Evolutionary conservation across 768 basidiomycete species (phyloP).

Genomic region (Rossbeevera mucosa): DNA sequence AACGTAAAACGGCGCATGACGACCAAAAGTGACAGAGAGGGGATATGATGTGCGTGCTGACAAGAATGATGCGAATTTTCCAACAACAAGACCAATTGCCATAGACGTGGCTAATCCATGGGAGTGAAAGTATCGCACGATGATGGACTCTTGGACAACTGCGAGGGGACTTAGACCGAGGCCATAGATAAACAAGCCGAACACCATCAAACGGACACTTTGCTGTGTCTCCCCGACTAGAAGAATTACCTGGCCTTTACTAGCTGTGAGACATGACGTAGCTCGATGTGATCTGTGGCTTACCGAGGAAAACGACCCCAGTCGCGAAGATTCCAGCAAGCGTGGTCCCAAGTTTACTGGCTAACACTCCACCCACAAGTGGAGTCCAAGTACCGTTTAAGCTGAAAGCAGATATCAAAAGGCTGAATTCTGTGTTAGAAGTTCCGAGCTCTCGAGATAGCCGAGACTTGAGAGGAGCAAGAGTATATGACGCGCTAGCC

Average conservation of each 20-base stretch:
- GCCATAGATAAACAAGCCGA: conserved; percentile 77
- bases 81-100: conserved; percentile 78
- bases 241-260: conserved; percentile 58
- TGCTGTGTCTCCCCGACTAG: conserved; percentile 59
- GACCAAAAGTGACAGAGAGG: conserved; percentile 61
- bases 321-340: conserved; percentile 70
- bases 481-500: conserved; percentile 61
- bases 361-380: conserved; percentile 68
- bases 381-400: conserved; percentile 78
- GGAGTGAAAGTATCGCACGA: conserved; percentile 74
- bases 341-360: conserved; percentile 68
- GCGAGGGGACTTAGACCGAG: conserved; percentile 75
- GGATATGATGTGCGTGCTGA: conserved; percentile 74
- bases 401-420: conserved; percentile 72
- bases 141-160: conserved; percentile 81
- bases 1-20: conserved; percentile 70
- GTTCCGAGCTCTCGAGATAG: conserved; percentile 67
- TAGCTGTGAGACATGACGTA: conserved; percentile 6
- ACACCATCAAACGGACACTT: conserved; percentile 62
- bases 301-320: conserved; percentile 61
- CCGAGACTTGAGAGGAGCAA: conserved; percentile 74
- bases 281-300: conserved; percentile 5
- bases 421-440: conserved; percentile 71
- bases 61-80: conserved; percentile 74
- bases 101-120: conserved; percentile 73